Evolutionary conservation across 306 rosid species (phyloP), one percentile per base, ranked within the genome.

Genomic region (Lablab purpureus): DNA sequence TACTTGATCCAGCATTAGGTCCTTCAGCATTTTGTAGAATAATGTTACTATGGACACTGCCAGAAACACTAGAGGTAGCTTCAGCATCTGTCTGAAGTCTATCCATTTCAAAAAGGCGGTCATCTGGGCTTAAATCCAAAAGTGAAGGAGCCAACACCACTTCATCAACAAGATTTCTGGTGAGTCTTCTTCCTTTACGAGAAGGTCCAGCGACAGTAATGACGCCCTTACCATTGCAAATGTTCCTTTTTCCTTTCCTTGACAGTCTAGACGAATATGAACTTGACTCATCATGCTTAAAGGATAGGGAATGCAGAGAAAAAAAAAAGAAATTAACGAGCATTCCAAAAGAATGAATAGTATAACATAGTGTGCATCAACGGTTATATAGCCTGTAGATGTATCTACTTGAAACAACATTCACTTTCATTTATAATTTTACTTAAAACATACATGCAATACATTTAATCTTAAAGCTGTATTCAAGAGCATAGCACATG

Each of bases 201-300:
- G 96, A 88, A 84, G 70, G 82, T 80, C 78, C 86, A 69, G 81
- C 81, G 54, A 49, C 19, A n/a, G 34, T 71, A 73, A 59, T 55
- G 52, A 10, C 75, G 51, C 62, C 88, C 41, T 70, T 80, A 41
- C 55, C 50, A 67, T 66, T 67, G 34, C 60, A 52, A 60, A 66
- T 85, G 76, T 83, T 73, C 84, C 90, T 86, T 88, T 86, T 87
- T 28, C 70, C 88, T 78, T 83, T 87, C 75, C 49, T 86, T 50
- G 81, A 65, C 77, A 63, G 81, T 59, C 67, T 80, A 75, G 84
- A 88, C 46, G 88, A 81, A 76, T 67, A 49, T 32, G 82, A 80
- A 78, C 82, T 76, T 78, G 84, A 82, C 74, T 76, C 94, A 67
- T 63, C 84, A 46, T 58, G 82, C 93, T 87, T 82, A 43, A 81